Percentiles rank a stretch among this genome's conserved stretches.
phyloP scores from a whole-genome alignment of 371 early-diverging fungal genomes.

The Mortierella sp. region DNA sequence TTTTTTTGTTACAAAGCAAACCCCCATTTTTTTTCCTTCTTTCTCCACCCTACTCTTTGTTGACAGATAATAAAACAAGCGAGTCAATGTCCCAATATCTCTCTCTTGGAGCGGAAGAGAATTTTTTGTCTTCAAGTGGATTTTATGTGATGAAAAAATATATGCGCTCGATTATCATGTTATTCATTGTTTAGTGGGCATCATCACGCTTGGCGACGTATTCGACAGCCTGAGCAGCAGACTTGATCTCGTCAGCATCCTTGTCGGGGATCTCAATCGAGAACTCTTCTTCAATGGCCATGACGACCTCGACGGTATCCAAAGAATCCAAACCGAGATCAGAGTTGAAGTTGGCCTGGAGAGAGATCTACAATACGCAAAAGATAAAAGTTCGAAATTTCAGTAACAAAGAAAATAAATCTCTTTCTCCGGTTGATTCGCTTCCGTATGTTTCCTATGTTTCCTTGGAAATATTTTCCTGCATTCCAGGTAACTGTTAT shows the following conservation, averaged over 20 bases:
- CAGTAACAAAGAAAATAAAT: neutral
- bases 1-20: constrained; percentile 2
- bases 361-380: constrained; percentile 71
- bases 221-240: constrained; percentile 89
- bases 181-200: constrained; percentile 73
- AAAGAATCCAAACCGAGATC: constrained; percentile 96
- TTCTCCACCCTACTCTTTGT: constrained; percentile 4
- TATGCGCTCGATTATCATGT: neutral
- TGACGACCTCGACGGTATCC: constrained; percentile 97
- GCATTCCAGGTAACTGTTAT: too few species aligned
- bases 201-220: constrained; percentile 82
- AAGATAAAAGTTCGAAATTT: neutral
- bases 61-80: constrained; percentile 25
- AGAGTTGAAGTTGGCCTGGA: constrained; percentile 88
- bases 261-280: constrained; percentile 97
- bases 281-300: constrained; percentile 99
- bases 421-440: neutral
- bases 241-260: constrained; percentile 96
- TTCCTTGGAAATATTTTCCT: too few species aligned
- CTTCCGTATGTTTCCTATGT: too few species aligned
- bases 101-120: neutral
- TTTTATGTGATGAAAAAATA: neutral
- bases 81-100: constrained; percentile 4
- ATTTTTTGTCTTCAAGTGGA: neutral
- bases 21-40: constrained; percentile 9